phyloP scores from a whole-genome alignment of 1,284 basidiomycete species.

The Vanrija humicola region DNA sequence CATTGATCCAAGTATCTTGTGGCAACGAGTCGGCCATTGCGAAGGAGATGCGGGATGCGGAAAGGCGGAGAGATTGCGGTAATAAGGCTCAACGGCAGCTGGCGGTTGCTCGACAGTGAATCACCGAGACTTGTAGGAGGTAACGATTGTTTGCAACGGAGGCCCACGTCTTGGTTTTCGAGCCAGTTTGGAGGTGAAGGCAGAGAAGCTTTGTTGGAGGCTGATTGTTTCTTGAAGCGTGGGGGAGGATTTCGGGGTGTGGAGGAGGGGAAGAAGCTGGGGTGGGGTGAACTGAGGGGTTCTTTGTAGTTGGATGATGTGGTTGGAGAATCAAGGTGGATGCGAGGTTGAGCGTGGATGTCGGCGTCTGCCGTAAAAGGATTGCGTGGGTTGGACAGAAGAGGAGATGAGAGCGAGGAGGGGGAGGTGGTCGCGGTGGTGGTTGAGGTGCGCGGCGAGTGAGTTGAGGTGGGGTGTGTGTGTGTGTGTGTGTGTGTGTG shows the following conservation, averaged over 20 bases:
- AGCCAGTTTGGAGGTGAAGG: neutral
- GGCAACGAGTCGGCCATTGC: constrained; percentile 26
- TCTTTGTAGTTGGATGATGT: too few relatives aligned
- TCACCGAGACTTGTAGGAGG: neutral
- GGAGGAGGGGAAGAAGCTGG: neutral
- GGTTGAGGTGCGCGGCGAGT: too few relatives aligned
- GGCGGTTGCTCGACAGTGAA: too few relatives aligned
- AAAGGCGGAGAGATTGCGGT: neutral
- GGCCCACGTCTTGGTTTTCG: too few relatives aligned
- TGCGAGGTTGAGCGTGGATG: neutral
- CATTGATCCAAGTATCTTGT: constrained; percentile 41
- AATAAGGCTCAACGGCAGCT: too few relatives aligned
- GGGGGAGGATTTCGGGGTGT: neutral
- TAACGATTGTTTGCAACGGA: neutral
- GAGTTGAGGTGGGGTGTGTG: too few relatives aligned
- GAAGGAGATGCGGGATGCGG: neutral
- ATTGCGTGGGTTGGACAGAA: too few relatives aligned
- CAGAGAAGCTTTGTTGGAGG: neutral
- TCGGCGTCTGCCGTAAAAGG: neutral
- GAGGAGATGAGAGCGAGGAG: too few relatives aligned
- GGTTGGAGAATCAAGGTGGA: too few relatives aligned
- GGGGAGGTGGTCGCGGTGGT: too few relatives aligned
- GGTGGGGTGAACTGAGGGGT: neutral
- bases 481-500: too few relatives aligned
- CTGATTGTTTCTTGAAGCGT: neutral